A percentile compares a stretch with the other conserved stretches of the same genome.
These are phyloP conservation scores for Suillus cothurnatus DNA, from an alignment of 768 basidiomycete species.

Conservation along the genomic window DNA sequence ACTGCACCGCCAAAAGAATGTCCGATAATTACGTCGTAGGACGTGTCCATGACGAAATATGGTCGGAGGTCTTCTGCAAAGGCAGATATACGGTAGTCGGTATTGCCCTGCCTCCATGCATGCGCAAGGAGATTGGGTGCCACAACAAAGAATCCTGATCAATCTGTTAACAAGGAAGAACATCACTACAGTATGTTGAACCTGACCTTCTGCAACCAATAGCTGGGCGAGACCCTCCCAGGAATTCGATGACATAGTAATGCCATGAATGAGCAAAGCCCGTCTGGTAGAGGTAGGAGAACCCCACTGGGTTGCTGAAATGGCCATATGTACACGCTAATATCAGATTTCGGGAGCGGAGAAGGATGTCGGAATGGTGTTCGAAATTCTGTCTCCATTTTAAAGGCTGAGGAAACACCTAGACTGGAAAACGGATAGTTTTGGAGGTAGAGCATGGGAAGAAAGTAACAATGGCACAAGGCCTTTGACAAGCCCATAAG, in stretches of 20 bases:
- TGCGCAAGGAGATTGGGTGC: constrained; percentile 12
- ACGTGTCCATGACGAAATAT: constrained; percentile 4
- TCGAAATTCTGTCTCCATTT: neutral
- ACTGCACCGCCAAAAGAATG: neutral
- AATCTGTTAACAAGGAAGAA: neutral
- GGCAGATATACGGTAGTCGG: constrained; percentile 1
- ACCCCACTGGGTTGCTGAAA: constrained; percentile 13
- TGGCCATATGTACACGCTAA: neutral
- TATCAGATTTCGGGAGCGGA: neutral
- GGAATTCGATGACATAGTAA: constrained; percentile 8
- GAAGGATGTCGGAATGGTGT: neutral
- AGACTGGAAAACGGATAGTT: neutral
- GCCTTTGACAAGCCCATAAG: neutral
- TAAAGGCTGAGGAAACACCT: neutral
- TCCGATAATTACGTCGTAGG: neutral
- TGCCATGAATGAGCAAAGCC: constrained; percentile 15
- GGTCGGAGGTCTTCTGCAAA: constrained; percentile 6
- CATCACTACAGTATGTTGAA: neutral
- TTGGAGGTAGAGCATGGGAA: neutral
- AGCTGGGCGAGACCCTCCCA: constrained; percentile 12
- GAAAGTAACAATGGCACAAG: neutral
- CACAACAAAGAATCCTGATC: constrained; percentile 10
- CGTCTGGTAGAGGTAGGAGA: constrained; percentile 6
- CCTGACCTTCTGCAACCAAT: constrained; percentile 11
- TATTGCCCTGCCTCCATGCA: neutral